Conservation (phyloP, 2,329 filamentous ascomycete genomes). For the Colletotrichum somersetense region DNA sequence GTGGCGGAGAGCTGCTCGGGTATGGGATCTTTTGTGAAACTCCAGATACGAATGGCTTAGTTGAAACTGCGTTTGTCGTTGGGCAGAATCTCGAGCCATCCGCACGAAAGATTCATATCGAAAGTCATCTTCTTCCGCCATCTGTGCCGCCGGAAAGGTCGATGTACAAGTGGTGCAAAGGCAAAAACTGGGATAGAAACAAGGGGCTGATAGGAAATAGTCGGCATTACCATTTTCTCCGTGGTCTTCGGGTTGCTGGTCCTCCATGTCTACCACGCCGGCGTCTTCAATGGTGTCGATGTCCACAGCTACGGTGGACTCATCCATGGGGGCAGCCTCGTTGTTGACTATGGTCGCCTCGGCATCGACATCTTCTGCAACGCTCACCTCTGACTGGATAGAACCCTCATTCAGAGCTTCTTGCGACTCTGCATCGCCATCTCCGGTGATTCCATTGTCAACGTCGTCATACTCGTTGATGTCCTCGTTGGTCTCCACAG, state of each 20-base stretch:
- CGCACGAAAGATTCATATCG: conserved; percentile 26
- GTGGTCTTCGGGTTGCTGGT: conserved; percentile 8
- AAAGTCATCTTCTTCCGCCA: conserved; percentile 31
- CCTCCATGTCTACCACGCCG: conserved; percentile 14
- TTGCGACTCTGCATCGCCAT: background rate
- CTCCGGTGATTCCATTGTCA: conserved; percentile 7
- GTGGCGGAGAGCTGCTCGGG: conserved; percentile 13
- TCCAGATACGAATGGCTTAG: background rate
- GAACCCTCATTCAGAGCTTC: background rate
- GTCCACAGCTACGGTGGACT: conserved; percentile 18
- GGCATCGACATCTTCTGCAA: conserved; percentile 14
- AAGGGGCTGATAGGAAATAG: conserved; percentile 20
- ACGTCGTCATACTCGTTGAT: conserved; percentile 18
- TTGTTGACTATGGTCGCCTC: conserved; percentile 34
- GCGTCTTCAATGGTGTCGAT: conserved; percentile 1
- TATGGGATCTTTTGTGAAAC: background rate
- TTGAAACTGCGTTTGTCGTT: background rate
- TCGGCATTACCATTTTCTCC: conserved; percentile 38
- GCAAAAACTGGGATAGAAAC: conserved; percentile 37
- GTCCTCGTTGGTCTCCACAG: conserved; percentile 11
- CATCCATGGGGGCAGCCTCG: conserved; percentile 23
- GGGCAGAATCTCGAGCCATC: conserved; percentile 12
- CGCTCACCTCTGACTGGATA: conserved; percentile 20
- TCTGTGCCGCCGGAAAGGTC: conserved; percentile 18
- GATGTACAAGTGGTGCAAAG: conserved; percentile 31